These are phyloP conservation scores for Phylloporus sp. DNA, from an alignment of 768 basidiomycete genomes.

Conservation along the genomic window DNA sequence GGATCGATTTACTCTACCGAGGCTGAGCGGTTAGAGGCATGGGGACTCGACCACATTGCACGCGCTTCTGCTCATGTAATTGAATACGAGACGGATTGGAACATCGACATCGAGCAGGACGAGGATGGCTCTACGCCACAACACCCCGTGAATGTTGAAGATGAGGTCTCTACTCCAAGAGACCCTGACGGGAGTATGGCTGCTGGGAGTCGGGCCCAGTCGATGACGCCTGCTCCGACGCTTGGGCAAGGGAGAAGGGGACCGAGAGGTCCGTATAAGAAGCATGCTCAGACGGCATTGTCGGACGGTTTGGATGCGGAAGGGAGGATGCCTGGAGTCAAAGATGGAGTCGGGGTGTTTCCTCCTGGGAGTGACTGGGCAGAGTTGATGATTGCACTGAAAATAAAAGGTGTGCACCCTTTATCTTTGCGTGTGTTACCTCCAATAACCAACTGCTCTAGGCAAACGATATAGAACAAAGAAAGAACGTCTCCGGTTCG, in stretches of 20 bases:
- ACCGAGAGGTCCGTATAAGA: conserved; percentile 54
- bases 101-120: conserved; percentile 72
- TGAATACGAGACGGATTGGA: conserved; percentile 82
- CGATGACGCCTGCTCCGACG: conserved; percentile 33
- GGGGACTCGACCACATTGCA: conserved; percentile 70
- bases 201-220: conserved; percentile 46
- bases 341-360: conserved; percentile 72
- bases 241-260: conserved; percentile 34
- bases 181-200: conserved; percentile 42
- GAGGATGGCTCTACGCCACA: conserved; percentile 33
- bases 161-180: conserved; percentile 40
- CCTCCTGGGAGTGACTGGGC: conserved; percentile 70
- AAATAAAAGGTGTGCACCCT: conserved; percentile 58
- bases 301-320: conserved; percentile 59
- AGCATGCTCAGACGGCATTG: conserved; percentile 36
- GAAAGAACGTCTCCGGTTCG: conserved; percentile 74
- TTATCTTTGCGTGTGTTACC: background rate
- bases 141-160: conserved; percentile 32
- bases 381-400: conserved; percentile 66
- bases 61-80: conserved; percentile 71
- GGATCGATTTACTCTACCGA: conserved; percentile 72
- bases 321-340: conserved; percentile 70
- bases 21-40: conserved; percentile 66
- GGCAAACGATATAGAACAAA: conserved; percentile 79
- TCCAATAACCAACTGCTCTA: conserved; percentile 17